A percentile compares a stretch with the other conserved stretches of the same genome.
Evolutionary conservation across 2,329 filamentous ascomycete genomes (phyloP).

Genomic region (Calonectria montana): DNA sequence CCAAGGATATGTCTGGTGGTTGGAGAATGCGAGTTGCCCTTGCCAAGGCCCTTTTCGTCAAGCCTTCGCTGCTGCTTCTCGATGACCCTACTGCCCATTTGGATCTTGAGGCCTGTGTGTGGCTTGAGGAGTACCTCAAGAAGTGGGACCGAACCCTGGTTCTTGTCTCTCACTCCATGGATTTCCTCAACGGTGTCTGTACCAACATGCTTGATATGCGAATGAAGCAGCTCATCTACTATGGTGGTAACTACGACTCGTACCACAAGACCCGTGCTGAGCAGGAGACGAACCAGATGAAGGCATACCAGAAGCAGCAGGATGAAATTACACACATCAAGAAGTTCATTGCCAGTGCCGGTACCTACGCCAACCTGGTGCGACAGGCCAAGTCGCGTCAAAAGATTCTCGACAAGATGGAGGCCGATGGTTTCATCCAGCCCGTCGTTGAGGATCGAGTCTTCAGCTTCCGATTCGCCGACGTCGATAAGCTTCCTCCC

Average conservation of each 20-base stretch:
- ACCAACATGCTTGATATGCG: slow-evolving; percentile 99
- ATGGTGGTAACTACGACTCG: slow-evolving; percentile 99
- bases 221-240: slow-evolving; percentile 88
- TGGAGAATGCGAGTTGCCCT: slow-evolving; percentile 99
- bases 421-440: slow-evolving; percentile 98
- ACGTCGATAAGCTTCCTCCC: slow-evolving; percentile 98
- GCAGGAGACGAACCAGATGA: slow-evolving; percentile 98
- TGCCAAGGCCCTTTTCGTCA: slow-evolving; percentile 97
- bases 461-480: slow-evolving; percentile 98
- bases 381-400: slow-evolving; percentile 98
- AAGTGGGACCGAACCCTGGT: slow-evolving; percentile 99
- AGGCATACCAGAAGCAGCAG: slow-evolving; percentile 99
- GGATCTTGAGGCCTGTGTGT: slow-evolving; percentile 99
- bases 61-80: slow-evolving; percentile 93
- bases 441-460: slow-evolving; percentile 85
- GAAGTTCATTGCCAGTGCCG: slow-evolving; percentile 99
- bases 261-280: slow-evolving; percentile 95
- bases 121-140: slow-evolving; percentile 99
- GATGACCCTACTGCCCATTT: slow-evolving; percentile 99
- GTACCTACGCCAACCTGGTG: slow-evolving; percentile 99
- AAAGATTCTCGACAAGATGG: slow-evolving; percentile 99
- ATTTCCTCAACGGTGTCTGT: slow-evolving; percentile 99
- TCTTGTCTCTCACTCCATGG: slow-evolving; percentile 96
- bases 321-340: slow-evolving; percentile 99
- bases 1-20: slow-evolving; percentile 99